Evolutionary conservation across 2,329 filamentous ascomycete genomes (phyloP).

Genomic region (Nigrograna mackinnonii): DNA sequence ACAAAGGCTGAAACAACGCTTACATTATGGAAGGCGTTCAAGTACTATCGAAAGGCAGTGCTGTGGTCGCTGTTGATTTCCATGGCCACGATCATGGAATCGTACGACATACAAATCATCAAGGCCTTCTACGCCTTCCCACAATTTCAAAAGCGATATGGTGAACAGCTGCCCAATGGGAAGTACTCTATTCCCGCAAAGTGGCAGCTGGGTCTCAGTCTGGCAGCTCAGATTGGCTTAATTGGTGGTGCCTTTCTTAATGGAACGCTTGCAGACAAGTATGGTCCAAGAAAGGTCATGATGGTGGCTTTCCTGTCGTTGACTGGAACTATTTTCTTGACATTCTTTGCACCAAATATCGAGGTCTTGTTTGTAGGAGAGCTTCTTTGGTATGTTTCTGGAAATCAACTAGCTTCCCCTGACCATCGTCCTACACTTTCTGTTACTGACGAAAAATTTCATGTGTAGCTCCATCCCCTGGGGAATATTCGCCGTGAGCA

Average conservation of each 20-base stretch:
- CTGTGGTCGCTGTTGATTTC: constrained; percentile 74
- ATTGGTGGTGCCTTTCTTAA: constrained; percentile 43
- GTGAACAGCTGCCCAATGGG: constrained; percentile 31
- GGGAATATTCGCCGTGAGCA: no score
- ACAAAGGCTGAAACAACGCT: background rate
- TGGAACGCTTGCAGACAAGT: constrained; percentile 40
- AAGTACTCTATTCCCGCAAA: constrained; percentile 38
- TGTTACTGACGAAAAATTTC: no score
- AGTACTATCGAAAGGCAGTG: constrained; percentile 80
- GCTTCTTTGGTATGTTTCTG: no score
- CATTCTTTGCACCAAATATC: background rate
- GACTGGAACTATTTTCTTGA: background rate
- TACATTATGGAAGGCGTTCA: constrained; percentile 68
- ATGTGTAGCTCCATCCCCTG: no score
- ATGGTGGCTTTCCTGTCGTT: constrained; percentile 8
- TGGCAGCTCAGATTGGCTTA: constrained; percentile 19
- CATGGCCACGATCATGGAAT: constrained; percentile 85
- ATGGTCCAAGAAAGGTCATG: constrained; percentile 27
- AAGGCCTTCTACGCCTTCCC: constrained; percentile 68
- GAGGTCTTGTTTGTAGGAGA: background rate
- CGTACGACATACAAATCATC: constrained; percentile 76
- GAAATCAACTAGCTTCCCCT: no score
- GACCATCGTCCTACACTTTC: no score
- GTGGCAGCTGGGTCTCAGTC: constrained; percentile 35
- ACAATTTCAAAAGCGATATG: constrained; percentile 43